Conservation (phyloP, 305 asterid genomes). For the Rubia balearica region DNA sequence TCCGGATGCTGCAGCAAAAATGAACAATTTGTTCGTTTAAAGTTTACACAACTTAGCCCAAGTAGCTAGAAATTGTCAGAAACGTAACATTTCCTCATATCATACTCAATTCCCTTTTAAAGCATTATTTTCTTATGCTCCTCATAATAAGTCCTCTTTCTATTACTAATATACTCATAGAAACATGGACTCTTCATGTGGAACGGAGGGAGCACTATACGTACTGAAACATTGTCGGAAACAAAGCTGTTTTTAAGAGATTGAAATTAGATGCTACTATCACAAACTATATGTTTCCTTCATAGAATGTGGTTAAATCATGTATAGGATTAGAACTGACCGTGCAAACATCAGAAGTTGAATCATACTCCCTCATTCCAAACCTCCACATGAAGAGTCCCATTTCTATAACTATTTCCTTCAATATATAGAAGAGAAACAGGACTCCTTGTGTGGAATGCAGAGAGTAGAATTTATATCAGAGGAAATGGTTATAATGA, state of each 20-base stretch:
- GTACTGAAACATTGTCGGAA: not conserved
- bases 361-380: too few relatives aligned
- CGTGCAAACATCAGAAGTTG: too few relatives aligned
- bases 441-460: too few relatives aligned
- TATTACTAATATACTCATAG: too few relatives aligned
- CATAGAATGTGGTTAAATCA: too few relatives aligned
- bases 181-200: too few relatives aligned
- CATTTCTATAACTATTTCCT: not conserved
- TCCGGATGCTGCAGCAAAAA: conserved; percentile 50
- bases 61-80: not conserved
- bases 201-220: not conserved
- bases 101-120: not conserved
- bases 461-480: too few relatives aligned
- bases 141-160: too few relatives aligned
- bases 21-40: not conserved
- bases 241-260: not conserved
- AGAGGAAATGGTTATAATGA: too few relatives aligned
- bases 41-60: not conserved
- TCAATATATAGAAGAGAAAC: too few relatives aligned
- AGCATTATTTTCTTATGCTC: too few relatives aligned
- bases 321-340: too few relatives aligned
- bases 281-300: not conserved
- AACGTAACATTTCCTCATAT: not conserved
- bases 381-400: not conserved
- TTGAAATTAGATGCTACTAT: not conserved